These are phyloP conservation scores for Podochytrium sp. DNA, from an alignment of 192 early-diverging fungal genomes.

Conservation along the genomic window DNA sequence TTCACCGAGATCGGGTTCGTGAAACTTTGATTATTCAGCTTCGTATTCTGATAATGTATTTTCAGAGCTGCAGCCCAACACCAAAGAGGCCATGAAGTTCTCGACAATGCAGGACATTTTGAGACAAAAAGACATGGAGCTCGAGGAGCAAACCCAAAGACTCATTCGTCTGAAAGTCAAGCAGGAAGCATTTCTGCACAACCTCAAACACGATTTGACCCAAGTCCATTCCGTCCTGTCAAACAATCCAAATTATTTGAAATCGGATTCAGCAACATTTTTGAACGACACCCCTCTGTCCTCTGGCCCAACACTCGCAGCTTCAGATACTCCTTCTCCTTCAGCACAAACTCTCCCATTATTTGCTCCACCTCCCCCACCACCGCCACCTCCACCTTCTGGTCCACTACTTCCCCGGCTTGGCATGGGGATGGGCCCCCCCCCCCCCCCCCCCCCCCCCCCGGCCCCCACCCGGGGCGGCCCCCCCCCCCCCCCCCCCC, in stretches of 20 bases:
- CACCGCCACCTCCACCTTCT: constrained; percentile 19
- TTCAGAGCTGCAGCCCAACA: neutral
- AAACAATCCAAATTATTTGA: neutral
- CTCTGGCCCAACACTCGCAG: no score
- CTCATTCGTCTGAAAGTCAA: neutral
- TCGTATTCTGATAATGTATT: neutral
- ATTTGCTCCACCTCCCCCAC: neutral
- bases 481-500: constrained; percentile 24
- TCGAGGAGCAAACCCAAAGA: neutral
- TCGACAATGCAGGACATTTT: constrained; percentile 25
- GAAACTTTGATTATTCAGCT: neutral
- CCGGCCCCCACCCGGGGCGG: constrained; percentile 1
- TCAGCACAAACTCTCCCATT: neutral
- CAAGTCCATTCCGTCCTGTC: neutral
- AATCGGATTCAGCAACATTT: neutral
- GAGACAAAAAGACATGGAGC: constrained; percentile 16
- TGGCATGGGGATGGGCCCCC: neutral
- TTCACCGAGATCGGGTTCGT: neutral
- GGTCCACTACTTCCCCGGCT: neutral
- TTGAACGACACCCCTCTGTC: no score
- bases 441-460: constrained; percentile 34
- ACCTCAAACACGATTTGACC: neutral
- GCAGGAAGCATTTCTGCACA: constrained; percentile 12
- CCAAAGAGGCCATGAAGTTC: constrained; percentile 18
- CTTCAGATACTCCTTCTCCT: no score